Evolutionary conservation across 176 grass and related monocot species (phyloP).

Genomic region (Luzula sylvatica): DNA sequence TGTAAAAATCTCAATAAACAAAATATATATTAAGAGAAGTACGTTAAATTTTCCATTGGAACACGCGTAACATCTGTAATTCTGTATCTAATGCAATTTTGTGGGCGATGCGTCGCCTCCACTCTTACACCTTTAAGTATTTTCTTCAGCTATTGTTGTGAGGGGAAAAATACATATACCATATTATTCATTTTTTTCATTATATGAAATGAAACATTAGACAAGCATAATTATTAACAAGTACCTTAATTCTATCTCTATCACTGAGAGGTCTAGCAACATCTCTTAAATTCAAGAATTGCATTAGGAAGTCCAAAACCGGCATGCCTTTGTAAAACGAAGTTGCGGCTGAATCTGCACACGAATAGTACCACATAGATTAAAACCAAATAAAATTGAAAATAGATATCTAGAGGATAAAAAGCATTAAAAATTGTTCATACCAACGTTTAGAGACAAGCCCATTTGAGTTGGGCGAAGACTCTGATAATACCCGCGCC

Average conservation of each 20-base stretch:
- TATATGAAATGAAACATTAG: not conserved
- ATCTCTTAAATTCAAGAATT: conserved; percentile 40
- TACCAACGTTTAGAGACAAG: conserved; percentile 84
- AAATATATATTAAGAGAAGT: not conserved
- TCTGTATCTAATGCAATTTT: conserved; percentile 37
- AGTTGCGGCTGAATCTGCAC: conserved; percentile 69
- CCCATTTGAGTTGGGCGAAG: too few species aligned
- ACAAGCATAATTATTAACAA: not conserved
- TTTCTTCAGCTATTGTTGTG: conserved; percentile 56
- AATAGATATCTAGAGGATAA: not conserved
- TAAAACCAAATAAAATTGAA: not conserved
- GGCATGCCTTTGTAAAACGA: too few species aligned
- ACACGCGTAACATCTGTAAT: conserved; percentile 41
- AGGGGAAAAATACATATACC: not conserved
- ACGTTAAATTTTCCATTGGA: conserved; percentile 45
- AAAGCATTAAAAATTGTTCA: not conserved
- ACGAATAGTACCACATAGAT: too few species aligned
- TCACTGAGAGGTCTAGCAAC: conserved; percentile 28
- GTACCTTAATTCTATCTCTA: conserved; percentile 35
- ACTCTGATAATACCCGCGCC: too few species aligned
- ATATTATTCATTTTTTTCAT: too few species aligned
- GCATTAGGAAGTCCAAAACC: conserved; percentile 24
- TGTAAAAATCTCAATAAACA: too few species aligned
- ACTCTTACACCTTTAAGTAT: conserved; percentile 46
- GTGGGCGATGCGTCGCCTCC: conserved; percentile 37